These are phyloP conservation scores for Brassica hybrid DNA, from an alignment of 441 rosid genomes.

Conservation along the genomic window DNA sequence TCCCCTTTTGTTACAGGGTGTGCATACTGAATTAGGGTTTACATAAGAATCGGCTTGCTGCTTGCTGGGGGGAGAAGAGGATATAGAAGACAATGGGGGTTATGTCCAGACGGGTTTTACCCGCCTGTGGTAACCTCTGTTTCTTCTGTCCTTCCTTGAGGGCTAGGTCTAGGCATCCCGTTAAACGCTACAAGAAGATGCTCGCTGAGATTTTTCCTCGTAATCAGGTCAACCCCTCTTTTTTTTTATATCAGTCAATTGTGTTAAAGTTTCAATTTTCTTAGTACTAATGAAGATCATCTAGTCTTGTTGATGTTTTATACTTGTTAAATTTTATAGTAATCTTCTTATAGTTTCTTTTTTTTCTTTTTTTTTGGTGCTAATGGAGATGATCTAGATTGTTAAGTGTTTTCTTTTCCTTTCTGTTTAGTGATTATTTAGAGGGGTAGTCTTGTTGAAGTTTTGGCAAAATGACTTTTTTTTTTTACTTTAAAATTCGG, in stretches of 20 bases:
- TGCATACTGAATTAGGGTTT: conserved; percentile 23
- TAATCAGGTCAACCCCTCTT: conserved; percentile 63
- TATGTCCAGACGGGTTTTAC: conserved; percentile 90
- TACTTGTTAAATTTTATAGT: background rate
- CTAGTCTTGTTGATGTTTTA: background rate
- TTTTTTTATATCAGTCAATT: background rate
- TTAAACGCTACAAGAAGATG: conserved; percentile 92
- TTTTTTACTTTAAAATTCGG: no score
- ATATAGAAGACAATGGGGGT: conserved; percentile 70
- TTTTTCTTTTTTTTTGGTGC: background rate
- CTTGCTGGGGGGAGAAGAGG: background rate
- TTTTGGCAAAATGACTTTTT: background rate
- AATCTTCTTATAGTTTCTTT: background rate
- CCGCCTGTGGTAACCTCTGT: conserved; percentile 95
- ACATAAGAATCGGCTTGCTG: conserved; percentile 33
- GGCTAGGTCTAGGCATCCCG: conserved; percentile 95
- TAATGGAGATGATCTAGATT: background rate
- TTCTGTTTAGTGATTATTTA: conserved; percentile 2
- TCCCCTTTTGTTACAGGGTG: conserved; percentile 33
- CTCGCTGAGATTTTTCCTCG: conserved; percentile 86
- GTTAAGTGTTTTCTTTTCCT: background rate
- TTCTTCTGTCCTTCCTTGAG: conserved; percentile 91
- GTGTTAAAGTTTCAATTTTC: background rate
- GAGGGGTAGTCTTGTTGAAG: conserved; percentile 12
- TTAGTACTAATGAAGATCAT: background rate